Evolutionary conservation across 2,329 filamentous ascomycete genomes (phyloP).

Genomic region (Diaporthe humulicola): DNA sequence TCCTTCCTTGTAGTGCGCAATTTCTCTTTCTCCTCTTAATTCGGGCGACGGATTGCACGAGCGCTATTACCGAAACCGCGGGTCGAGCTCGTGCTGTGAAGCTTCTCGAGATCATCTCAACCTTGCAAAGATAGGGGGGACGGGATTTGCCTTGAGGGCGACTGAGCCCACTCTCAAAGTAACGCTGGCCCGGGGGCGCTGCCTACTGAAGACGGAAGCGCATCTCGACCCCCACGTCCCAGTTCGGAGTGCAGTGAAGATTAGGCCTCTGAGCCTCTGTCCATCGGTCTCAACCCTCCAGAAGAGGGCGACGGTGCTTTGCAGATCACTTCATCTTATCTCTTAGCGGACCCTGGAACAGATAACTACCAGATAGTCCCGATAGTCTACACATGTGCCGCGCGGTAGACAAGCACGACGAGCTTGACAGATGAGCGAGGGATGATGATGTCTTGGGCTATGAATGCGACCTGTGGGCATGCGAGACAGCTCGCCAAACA

Average conservation of each 20-base stretch:
- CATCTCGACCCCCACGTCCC: constrained; percentile 36
- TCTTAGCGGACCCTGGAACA: constrained; percentile 10
- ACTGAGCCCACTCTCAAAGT: constrained; percentile 29
- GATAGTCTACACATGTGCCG: too few species aligned
- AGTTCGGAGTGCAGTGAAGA: background rate
- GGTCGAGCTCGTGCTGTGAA: constrained; percentile 27
- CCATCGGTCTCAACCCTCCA: constrained; percentile 30
- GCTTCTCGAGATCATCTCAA: constrained; percentile 27
- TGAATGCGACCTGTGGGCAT: background rate
- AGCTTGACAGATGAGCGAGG: background rate
- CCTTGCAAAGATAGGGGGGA: constrained; percentile 28
- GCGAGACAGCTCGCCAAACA: background rate
- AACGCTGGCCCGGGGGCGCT: constrained; percentile 26
- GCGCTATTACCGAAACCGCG: constrained; percentile 21
- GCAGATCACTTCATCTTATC: constrained; percentile 30
- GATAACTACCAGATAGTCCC: too few species aligned
- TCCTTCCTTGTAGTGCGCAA: background rate
- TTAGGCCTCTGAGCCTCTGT: constrained; percentile 13
- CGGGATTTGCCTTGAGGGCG: constrained; percentile 34
- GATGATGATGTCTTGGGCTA: constrained; percentile 1
- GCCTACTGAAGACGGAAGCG: constrained; percentile 27
- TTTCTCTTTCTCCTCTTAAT: background rate
- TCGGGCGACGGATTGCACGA: constrained; percentile 26
- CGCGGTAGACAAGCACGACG: background rate
- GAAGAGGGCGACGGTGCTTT: background rate